These are phyloP conservation scores for Didymella pomorum DNA, from an alignment of 2,329 filamentous ascomycete genomes.

Conservation along the genomic window DNA sequence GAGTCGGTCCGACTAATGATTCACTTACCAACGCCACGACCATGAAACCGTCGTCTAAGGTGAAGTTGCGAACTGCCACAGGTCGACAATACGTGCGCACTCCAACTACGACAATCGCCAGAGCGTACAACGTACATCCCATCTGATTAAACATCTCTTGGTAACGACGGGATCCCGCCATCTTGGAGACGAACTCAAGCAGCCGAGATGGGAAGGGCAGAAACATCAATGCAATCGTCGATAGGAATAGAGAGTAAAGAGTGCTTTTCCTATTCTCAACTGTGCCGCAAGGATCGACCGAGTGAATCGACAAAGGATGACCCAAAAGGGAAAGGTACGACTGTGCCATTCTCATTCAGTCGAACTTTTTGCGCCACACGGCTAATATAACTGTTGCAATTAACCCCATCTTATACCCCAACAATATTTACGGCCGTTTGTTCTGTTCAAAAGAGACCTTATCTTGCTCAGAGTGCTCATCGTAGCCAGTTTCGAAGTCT, in stretches of 20 bases:
- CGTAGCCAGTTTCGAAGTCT: neutral
- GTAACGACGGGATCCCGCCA: neutral
- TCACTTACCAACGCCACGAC: constrained; percentile 3
- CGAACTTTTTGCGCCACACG: neutral
- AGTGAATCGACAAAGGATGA: neutral
- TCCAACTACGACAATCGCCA: neutral
- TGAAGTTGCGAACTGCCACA: neutral
- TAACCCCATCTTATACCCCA: neutral
- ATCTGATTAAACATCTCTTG: neutral
- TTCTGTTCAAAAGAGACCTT: neutral
- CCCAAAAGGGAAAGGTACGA: neutral
- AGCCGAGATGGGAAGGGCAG: neutral
- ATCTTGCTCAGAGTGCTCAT: neutral
- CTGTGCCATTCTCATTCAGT: neutral
- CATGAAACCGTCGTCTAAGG: constrained; percentile 4
- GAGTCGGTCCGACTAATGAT: neutral
- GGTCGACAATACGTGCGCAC: neutral
- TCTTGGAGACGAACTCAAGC: neutral
- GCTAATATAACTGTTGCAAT: neutral
- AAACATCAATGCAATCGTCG: neutral
- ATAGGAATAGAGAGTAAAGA: neutral
- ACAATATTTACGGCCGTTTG: neutral
- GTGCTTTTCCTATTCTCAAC: neutral
- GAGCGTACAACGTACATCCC: neutral
- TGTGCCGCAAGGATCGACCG: neutral